Base-by-base conservation (phyloP, 148 eudicot genomes). In the Rhododendron griersonianum region DNA sequence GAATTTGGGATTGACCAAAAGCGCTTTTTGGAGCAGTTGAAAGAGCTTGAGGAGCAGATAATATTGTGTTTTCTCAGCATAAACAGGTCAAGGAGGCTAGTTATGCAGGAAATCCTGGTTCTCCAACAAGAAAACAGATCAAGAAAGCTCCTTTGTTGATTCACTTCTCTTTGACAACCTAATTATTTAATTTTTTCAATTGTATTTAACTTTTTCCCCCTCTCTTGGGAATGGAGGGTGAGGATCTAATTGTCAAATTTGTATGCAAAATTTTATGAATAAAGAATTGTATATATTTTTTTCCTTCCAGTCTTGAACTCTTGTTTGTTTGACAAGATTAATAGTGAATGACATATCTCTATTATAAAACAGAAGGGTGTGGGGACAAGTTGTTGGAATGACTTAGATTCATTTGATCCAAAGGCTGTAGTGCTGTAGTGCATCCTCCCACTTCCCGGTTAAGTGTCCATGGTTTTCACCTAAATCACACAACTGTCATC, bases 41-140 rank as follows among this genome's bases (percentile, higher is more conserved):
- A 94, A 33, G 99, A 96, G 89, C 94, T 96, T 81, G 96, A 96
- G 88, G 91, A 93, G 85, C 93, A 92, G 83, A 87, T 94, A 23
- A 91, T 90, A 86, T 85, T 96, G 90, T 93, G 96, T 84, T 90
- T 96, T 65, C 91, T 94, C 48, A 91, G 89, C 5, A 92, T 96
- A 71, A 96, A 93, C 87, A 92, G 91, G 83, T 94, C 99, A 75
- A 93, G 98, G 83, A 93, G 87, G 87, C 87, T 93, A n/a, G 91
- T 95, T 53, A 65, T 92, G 30, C 85, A 90, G 61, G 92, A 90
- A 86, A 80, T 89, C 28, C 57, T 61, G 80, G 78, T 50, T 84
- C 78, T 83, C 37, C 81, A 67, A 41, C 37, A 69, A 35, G 55
- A 48, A 69, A 30, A 65, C 30, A 30, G 39, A 39, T 37, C 39